Evolutionary conservation across 2,329 filamentous ascomycete genomes (phyloP).

Genomic region (Microsporum audouinii): DNA sequence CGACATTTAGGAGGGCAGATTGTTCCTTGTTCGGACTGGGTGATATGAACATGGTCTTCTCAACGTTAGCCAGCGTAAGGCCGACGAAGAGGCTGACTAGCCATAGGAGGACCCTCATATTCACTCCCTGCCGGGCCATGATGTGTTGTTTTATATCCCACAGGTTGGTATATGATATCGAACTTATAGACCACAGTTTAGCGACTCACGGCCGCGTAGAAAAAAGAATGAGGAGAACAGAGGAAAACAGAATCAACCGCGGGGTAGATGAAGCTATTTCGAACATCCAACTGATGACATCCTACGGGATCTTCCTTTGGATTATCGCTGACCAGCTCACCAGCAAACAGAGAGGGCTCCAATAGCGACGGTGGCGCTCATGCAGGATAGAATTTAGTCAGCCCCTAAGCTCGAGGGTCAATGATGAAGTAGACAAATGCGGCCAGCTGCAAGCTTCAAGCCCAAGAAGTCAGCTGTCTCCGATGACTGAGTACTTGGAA

Average conservation of each 20-base stretch:
- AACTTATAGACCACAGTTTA: not conserved
- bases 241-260: not conserved
- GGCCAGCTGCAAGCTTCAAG: not conserved
- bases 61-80: slow-evolving; percentile 57
- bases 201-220: no score
- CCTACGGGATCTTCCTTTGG: not conserved
- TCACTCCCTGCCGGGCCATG: not conserved
- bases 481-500: not conserved
- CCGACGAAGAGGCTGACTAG: not conserved
- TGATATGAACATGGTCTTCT: slow-evolving; percentile 80
- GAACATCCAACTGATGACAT: not conserved
- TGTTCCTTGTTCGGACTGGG: slow-evolving; percentile 54
- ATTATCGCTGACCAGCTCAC: not conserved
- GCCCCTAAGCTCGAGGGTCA: not conserved
- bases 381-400: not conserved
- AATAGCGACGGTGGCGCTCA: not conserved
- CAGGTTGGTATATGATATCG: not conserved
- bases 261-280: not conserved
- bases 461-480: not conserved
- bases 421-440: not conserved
- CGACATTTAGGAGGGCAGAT: slow-evolving; percentile 46
- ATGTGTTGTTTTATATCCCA: not conserved
- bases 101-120: not conserved
- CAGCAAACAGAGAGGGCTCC: not conserved
- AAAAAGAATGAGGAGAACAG: not conserved